A percentile compares a stretch with the other conserved stretches of the same genome.
Conservation (phyloP, 768 basidiomycete genomes). For the Tylopilus vinaceipallidus region DNA sequence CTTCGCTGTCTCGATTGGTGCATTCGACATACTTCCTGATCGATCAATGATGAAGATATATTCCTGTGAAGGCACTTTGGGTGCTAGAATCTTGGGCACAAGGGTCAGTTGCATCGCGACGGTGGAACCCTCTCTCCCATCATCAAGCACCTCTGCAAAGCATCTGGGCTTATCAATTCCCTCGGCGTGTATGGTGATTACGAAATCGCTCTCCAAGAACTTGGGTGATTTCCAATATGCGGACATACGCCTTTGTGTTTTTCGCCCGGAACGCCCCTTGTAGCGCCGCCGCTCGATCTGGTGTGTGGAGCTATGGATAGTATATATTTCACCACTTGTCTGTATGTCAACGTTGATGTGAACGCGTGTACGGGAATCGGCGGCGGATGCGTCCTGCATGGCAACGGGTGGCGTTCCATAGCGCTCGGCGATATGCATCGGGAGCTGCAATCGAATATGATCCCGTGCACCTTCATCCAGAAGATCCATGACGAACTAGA, state of each 20-base stretch:
- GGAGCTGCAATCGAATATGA: constrained; percentile 53
- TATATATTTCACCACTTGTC: constrained; percentile 43
- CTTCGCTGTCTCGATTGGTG: constrained; percentile 47
- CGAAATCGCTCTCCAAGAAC: constrained; percentile 49
- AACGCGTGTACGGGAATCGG: constrained; percentile 35
- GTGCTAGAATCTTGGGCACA: constrained; percentile 50
- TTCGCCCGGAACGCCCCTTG: constrained; percentile 32
- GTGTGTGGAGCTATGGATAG: constrained; percentile 46
- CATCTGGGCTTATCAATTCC: constrained; percentile 54
- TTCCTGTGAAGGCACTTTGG: constrained; percentile 45
- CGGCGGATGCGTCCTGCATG: constrained; percentile 32
- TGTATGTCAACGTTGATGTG: constrained; percentile 46
- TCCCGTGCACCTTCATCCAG: constrained; percentile 47
- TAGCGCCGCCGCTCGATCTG: constrained; percentile 34
- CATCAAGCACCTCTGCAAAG: constrained; percentile 45
- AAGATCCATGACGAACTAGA: constrained; percentile 52
- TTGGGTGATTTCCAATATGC: constrained; percentile 38
- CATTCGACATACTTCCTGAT: constrained; percentile 49
- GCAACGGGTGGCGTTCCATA: constrained; percentile 48
- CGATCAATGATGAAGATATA: constrained; percentile 62
- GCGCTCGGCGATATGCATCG: constrained; percentile 47
- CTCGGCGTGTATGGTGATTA: constrained; percentile 47
- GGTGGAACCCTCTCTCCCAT: constrained; percentile 19
- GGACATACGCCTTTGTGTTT: constrained; percentile 41
- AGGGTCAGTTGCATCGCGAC: constrained; percentile 53